phyloP scores from a whole-genome alignment of 768 basidiomycete species.

The Galerina sulciceps region DNA sequence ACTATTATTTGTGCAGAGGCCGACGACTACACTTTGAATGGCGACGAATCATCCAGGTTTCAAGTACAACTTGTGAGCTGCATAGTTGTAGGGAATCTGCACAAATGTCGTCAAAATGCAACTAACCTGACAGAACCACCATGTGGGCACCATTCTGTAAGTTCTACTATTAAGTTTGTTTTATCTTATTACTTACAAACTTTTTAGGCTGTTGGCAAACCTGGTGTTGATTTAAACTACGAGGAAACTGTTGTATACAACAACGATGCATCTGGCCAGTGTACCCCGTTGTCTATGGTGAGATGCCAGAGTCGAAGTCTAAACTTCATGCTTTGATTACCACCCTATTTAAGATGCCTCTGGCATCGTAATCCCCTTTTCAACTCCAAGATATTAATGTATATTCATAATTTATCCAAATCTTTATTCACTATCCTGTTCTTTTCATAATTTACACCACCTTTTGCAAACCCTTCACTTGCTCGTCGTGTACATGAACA shows the following conservation, averaged over 20 bases:
- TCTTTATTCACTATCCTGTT: not conserved
- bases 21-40: slow-evolving; percentile 61
- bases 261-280: slow-evolving; percentile 73
- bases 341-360: slow-evolving; percentile 51
- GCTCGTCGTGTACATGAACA: slow-evolving; percentile 56
- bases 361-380: slow-evolving; percentile 39
- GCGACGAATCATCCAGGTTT: slow-evolving; percentile 41
- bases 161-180: slow-evolving; percentile 7
- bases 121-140: slow-evolving; percentile 54
- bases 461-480: not conserved
- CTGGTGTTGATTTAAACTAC: slow-evolving; percentile 69
- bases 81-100: slow-evolving; percentile 66
- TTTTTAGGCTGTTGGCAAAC: slow-evolving; percentile 59
- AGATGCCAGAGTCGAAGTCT: slow-evolving; percentile 26
- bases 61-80: slow-evolving; percentile 61
- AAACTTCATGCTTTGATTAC: slow-evolving; percentile 38
- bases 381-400: not conserved
- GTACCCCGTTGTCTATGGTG: slow-evolving; percentile 68
- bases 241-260: slow-evolving; percentile 71
- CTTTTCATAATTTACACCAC: not conserved
- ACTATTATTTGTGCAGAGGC: slow-evolving; percentile 51
- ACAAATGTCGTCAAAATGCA: slow-evolving; percentile 52
- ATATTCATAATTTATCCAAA: slow-evolving; percentile 9
- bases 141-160: slow-evolving; percentile 62
- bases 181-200: not conserved